Percentiles rank a stretch among this genome's conserved stretches.
These are phyloP conservation scores for Amphirosellinia nigrospora DNA, from an alignment of 495 filamentous ascomycete genomes.

Conservation along the genomic window DNA sequence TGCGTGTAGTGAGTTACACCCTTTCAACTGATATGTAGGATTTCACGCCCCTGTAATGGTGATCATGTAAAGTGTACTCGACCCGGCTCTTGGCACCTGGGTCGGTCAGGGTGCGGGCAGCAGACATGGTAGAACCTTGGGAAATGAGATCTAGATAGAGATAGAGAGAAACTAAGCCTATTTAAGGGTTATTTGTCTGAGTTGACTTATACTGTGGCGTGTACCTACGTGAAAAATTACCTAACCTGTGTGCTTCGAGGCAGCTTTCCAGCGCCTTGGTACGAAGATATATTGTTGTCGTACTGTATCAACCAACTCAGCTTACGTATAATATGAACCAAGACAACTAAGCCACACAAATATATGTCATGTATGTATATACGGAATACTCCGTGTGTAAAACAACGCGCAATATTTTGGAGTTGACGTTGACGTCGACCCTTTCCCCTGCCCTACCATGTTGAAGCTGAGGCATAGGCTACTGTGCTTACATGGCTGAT, in stretches of 20 bases:
- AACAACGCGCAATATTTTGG: not conserved
- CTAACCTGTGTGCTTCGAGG: not conserved
- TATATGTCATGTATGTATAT: too few relatives aligned
- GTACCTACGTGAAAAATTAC: not conserved
- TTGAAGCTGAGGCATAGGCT: not conserved
- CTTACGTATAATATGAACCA: not conserved
- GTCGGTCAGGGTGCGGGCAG: not conserved
- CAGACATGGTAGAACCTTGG: not conserved
- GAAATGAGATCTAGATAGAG: not conserved
- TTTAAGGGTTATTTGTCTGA: not conserved
- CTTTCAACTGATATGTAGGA: conserved; percentile 2
- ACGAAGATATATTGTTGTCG: not conserved
- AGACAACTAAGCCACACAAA: not conserved
- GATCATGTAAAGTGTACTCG: conserved; percentile 22
- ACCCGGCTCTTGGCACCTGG: conserved; percentile 19
- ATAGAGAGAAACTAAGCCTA: not conserved
- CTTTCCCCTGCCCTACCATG: not conserved
- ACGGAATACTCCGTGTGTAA: not conserved
- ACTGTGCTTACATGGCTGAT: not conserved
- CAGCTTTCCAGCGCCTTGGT: not conserved
- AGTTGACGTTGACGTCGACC: not conserved
- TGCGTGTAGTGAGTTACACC: conserved; percentile 15
- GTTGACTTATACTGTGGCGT: not conserved
- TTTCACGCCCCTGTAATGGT: conserved; percentile 14
- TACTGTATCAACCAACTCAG: not conserved